Conservation (phyloP, 257 asterid species). For the Henckelia pumila region DNA sequence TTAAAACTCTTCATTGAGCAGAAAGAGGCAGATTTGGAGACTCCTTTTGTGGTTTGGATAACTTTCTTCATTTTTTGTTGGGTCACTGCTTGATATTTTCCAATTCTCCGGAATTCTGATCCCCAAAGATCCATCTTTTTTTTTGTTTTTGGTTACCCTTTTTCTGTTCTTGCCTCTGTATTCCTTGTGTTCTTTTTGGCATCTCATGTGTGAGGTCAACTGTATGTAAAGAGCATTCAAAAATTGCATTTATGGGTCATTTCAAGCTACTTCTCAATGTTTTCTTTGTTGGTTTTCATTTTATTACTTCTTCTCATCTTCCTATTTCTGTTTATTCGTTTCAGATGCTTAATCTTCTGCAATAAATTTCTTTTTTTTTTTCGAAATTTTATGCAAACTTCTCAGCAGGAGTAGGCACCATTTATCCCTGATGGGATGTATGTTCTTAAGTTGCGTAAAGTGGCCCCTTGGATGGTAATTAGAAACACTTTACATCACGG, state of each 20-base stretch:
- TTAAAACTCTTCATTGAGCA: not conserved
- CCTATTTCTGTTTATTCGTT: not conserved
- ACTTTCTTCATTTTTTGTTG: not conserved
- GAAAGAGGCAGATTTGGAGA: not conserved
- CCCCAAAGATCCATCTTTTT: not conserved
- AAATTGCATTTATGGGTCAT: slow-evolving; percentile 4
- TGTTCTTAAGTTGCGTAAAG: slow-evolving; percentile 32
- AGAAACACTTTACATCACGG: slow-evolving; percentile 16
- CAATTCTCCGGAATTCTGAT: not conserved
- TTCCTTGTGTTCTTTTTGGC: slow-evolving; percentile 16
- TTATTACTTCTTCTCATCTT: not conserved
- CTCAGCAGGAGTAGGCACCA: not conserved
- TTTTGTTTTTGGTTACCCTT: slow-evolving; percentile 17
- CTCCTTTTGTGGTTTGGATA: not conserved
- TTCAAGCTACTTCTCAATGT: slow-evolving; percentile 4
- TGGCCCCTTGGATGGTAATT: slow-evolving; percentile 32
- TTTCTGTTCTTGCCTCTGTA: slow-evolving; percentile 20
- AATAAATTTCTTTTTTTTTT: not conserved
- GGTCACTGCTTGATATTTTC: not conserved
- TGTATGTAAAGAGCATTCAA: not conserved
- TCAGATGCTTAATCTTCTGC: not conserved
- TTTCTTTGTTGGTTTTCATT: slow-evolving; percentile 14
- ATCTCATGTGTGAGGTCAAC: not conserved
- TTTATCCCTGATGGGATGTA: not conserved
- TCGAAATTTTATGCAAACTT: not conserved